These are phyloP conservation scores for Lepidium campestre DNA, from an alignment of 441 rosid genomes.

Conservation along the genomic window DNA sequence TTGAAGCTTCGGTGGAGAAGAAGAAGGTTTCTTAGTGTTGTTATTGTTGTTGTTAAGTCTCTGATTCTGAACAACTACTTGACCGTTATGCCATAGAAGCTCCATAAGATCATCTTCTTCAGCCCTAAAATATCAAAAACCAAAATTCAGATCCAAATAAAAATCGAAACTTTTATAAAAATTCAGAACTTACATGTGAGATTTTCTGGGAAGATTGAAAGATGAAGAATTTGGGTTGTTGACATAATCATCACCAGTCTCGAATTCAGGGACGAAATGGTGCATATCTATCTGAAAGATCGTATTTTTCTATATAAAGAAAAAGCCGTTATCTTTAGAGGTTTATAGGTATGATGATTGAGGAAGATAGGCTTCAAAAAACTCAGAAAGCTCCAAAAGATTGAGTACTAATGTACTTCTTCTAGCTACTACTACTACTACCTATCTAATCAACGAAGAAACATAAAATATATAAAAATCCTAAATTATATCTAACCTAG, in stretches of 20 bases:
- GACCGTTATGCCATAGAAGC: constrained; percentile 89
- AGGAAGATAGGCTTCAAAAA: no score
- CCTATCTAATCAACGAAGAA: neutral
- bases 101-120: constrained; percentile 71
- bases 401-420: neutral
- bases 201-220: constrained; percentile 36
- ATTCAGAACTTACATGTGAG: constrained; percentile 31
- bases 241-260: constrained; percentile 43
- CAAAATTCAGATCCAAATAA: neutral
- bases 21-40: constrained; percentile 28
- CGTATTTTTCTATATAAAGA: neutral
- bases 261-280: constrained; percentile 71
- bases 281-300: constrained; percentile 33
- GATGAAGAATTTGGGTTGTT: constrained; percentile 24
- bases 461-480: neutral
- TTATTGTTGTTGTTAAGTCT: constrained; percentile 33
- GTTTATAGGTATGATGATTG: neutral
- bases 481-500: neutral
- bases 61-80: constrained; percentile 63
- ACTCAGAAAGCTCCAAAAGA: neutral
- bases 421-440: neutral
- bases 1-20: constrained; percentile 12
- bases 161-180: neutral
- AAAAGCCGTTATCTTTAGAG: neutral
- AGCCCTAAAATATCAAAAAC: constrained; percentile 25